Evolutionary conservation across 805 yeast genomes (phyloP).

Genomic region (Candida incommunis): DNA sequence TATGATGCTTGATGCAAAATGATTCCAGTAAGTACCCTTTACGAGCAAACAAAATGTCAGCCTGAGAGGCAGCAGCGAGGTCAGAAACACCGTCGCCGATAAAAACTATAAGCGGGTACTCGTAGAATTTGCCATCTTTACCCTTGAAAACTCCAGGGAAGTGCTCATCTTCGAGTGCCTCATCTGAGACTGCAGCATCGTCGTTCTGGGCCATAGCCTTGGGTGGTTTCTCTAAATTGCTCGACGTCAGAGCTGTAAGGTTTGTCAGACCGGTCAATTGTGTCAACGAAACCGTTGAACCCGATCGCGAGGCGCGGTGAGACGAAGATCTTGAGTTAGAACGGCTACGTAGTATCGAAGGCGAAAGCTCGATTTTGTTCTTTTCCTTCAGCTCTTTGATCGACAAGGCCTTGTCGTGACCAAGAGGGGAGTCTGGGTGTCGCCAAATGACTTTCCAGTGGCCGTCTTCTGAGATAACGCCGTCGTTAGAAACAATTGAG

Average conservation of each 20-base stretch:
- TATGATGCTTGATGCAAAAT: constrained; percentile 26
- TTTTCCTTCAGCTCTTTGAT: constrained; percentile 23
- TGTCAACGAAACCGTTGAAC: not conserved
- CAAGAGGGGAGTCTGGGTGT: constrained; percentile 26
- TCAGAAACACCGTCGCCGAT: constrained; percentile 47
- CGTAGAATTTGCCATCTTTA: not conserved
- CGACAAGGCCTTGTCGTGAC: constrained; percentile 30
- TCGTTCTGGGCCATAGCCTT: constrained; percentile 2
- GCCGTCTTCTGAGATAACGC: constrained; percentile 24
- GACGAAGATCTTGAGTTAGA: not conserved
- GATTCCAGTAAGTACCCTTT: constrained; percentile 27
- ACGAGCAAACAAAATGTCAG: constrained; percentile 30
- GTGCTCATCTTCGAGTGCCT: constrained; percentile 4
- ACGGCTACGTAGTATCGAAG: not conserved
- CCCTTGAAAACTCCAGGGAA: constrained; percentile 5
- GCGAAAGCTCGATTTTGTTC: constrained; percentile 6
- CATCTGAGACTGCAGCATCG: constrained; percentile 4
- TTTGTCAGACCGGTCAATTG: not conserved
- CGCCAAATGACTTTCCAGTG: constrained; percentile 28
- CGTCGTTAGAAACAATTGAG: constrained; percentile 28
- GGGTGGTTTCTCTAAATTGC: constrained; percentile 1
- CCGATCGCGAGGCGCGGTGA: not conserved
- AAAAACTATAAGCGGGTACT: constrained; percentile 34
- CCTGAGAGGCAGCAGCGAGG: constrained; percentile 30
- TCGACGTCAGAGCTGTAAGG: not conserved